These are phyloP conservation scores for Carex cristatella DNA, from an alignment of 176 grass and related monocot genomes.

Conservation along the genomic window DNA sequence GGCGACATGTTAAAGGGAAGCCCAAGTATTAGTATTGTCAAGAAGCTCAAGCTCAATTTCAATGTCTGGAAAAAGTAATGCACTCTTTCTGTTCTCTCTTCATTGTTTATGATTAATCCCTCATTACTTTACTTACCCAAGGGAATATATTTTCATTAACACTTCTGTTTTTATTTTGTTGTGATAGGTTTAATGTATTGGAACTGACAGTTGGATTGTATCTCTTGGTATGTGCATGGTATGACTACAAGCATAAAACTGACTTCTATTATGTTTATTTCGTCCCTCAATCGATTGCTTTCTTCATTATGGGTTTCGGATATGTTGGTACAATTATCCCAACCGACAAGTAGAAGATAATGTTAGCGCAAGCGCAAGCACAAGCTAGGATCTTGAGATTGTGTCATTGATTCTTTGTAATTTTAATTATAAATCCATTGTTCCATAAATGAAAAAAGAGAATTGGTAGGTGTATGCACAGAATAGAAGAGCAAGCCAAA, in stretches of 20 bases:
- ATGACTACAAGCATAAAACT: constrained; percentile 13
- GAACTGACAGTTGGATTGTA: constrained; percentile 29
- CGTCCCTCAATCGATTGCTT: constrained; percentile 25
- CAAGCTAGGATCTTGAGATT: neutral
- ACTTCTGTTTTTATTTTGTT: constrained; percentile 15
- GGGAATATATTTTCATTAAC: neutral
- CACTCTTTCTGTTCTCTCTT: neutral
- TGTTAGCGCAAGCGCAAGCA: neutral
- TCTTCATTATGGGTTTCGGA: constrained; percentile 42
- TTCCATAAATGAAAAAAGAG: constrained; percentile 8
- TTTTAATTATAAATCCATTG: constrained; percentile 26
- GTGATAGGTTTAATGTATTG: constrained; percentile 30
- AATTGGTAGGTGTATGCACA: neutral
- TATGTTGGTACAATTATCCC: constrained; percentile 42
- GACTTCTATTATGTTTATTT: constrained; percentile 33
- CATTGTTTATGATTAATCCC: neutral
- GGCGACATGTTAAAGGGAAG: constrained; percentile 38
- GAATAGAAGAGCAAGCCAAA: neutral
- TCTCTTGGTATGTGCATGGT: constrained; percentile 33
- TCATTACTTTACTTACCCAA: neutral
- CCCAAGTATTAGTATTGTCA: constrained; percentile 13
- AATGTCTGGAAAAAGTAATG: constrained; percentile 23
- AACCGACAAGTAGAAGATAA: constrained; percentile 27
- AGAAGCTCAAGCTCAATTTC: constrained; percentile 35
- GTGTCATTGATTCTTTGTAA: constrained; percentile 20